A percentile compares a stretch with the other conserved stretches of the same genome.
Evolutionary conservation across 768 basidiomycete species (phyloP).

Genomic region (Leccinum uliginosum): DNA sequence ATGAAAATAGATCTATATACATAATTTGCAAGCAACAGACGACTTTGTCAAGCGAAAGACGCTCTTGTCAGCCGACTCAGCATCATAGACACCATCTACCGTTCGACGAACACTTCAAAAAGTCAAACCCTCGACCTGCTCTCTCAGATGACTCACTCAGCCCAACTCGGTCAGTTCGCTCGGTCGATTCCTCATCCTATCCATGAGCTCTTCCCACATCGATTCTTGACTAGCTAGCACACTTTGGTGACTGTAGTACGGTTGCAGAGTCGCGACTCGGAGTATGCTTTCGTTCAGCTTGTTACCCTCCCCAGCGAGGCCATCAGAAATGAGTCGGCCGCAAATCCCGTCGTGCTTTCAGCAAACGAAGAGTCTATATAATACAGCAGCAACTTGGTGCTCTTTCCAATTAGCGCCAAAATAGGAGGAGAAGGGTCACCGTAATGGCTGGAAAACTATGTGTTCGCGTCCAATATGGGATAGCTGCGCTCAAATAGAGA

Average conservation of each 20-base stretch:
- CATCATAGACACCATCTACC: constrained; percentile 34
- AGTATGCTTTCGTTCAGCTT: constrained; percentile 54
- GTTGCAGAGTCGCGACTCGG: constrained; percentile 72
- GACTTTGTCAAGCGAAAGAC: constrained; percentile 19
- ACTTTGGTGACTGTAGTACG: constrained; percentile 55
- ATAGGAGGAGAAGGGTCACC: constrained; percentile 20
- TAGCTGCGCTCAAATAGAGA: constrained; percentile 28
- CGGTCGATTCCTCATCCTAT: constrained; percentile 54
- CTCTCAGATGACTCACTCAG: constrained; percentile 52
- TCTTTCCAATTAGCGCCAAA: constrained; percentile 7
- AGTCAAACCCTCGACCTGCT: constrained; percentile 50
- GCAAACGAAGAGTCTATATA: constrained; percentile 45
- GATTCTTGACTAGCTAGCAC: constrained; percentile 67
- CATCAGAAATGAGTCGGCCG: constrained; percentile 31
- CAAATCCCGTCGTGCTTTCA: constrained; percentile 36
- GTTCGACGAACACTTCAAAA: constrained; percentile 57
- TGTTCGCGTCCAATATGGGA: constrained; percentile 25
- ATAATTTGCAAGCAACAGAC: constrained; percentile 34
- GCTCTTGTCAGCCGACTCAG: too few relatives aligned
- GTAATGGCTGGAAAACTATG: constrained; percentile 18
- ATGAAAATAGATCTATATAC: constrained; percentile 41
- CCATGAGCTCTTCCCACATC: constrained; percentile 73
- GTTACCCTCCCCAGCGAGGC: constrained; percentile 40
- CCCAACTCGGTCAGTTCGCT: constrained; percentile 52
- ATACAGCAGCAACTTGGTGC: constrained; percentile 31